Conservation (phyloP, 495 filamentous ascomycete species). For the Neurospora sp. region DNA sequence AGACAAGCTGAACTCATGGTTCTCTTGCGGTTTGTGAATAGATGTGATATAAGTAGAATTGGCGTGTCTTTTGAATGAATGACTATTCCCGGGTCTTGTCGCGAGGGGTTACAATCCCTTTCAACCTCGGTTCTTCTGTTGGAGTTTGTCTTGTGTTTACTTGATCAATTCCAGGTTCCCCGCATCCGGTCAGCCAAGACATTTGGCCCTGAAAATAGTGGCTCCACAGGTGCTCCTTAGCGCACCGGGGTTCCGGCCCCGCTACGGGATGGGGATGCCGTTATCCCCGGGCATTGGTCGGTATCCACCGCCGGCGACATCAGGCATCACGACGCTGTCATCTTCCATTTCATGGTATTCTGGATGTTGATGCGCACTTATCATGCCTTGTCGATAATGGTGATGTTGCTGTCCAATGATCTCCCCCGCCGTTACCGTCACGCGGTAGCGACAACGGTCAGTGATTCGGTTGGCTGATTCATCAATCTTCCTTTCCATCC, state of each 20-base stretch:
- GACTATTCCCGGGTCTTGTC: background rate
- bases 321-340: background rate
- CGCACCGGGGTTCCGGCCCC: background rate
- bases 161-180: background rate
- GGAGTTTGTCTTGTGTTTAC: background rate
- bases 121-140: background rate
- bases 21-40: background rate
- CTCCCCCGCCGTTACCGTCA: background rate
- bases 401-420: background rate
- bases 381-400: background rate
- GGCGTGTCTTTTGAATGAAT: background rate
- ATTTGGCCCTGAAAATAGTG: background rate
- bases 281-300: background rate
- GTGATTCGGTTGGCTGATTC: background rate
- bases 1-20: background rate
- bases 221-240: background rate
- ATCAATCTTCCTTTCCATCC: background rate
- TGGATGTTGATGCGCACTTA: background rate
- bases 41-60: too few relatives aligned
- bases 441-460: background rate
- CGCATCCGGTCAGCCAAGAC: background rate
- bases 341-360: background rate
- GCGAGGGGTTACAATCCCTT: background rate
- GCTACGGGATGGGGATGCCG: background rate
- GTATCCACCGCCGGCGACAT: background rate